Base-by-base conservation (phyloP, 2,329 filamentous ascomycete genomes). In the Cladorrhinum sp. region DNA sequence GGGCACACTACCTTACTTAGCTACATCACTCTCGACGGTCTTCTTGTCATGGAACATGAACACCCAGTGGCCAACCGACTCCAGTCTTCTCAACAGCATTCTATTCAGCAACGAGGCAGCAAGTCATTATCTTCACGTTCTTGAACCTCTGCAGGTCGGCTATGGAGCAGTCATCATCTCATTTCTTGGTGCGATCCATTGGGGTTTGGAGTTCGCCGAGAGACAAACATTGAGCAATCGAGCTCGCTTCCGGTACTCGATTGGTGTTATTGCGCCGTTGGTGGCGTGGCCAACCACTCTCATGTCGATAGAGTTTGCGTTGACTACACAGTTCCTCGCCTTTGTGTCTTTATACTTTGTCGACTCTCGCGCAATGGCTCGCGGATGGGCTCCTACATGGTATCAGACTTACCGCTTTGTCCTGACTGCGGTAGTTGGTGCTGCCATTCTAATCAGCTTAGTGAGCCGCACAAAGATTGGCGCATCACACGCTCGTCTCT, bases 111-210 rank as follows among this genome's bases (percentile, higher is more conserved):
- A 86, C 54, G 85, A 92, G 54, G 88, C 84, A 2, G 92, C 92
- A 2, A 85, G 87, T 62, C 77, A 89, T 23, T 79, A 92, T 58
- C 81, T 97, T 9, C 83, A 88, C 66, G 74, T 92, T 16, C 80
- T 96, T 27, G 92, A 96, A 77, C 92, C 92, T 12, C 77, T 97
- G 57, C 93, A 97, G 75, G 83, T 97, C 58, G 93, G 92, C 61
- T 96, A 96, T 69, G 93, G 93, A 58, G 93, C 93, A 52, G 86
- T 96, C 60, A 95, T 96, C 69, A 90, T 96, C 68, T 96, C 92
- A 25, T 97, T 96, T 81, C 84, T 97, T 1, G 93, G 93, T 50
- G 93, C 93, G 32, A 87, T 96, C 69, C 93, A 97, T 76, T 97
- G 85, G 93, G 93, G 93, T 59, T 81, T 96, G 18, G 92, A 96